phyloP scores from a whole-genome alignment of 1,284 basidiomycete species.

The Macrocystidia cucumis region DNA sequence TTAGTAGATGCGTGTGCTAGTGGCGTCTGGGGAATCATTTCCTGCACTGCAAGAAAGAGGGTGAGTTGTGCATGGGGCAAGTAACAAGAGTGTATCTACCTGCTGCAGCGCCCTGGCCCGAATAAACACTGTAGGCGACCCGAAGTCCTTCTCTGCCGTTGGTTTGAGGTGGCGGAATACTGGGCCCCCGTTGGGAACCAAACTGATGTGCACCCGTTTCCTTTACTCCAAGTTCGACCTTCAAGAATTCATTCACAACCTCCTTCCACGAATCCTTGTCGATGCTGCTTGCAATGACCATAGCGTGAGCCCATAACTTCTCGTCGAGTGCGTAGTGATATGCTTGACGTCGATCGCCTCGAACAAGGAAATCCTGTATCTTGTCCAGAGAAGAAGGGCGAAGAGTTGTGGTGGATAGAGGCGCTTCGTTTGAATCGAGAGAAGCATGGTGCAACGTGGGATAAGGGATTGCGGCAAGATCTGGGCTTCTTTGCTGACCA shows the following conservation, averaged over 20 bases:
- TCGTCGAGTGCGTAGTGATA: constrained; percentile 86
- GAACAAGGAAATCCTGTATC: constrained; percentile 72
- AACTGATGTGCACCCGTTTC: constrained; percentile 12
- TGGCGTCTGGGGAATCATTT: constrained; percentile 58
- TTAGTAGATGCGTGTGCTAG: constrained; percentile 29
- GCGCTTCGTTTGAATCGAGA: constrained; percentile 26
- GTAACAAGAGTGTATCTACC: constrained; percentile 35
- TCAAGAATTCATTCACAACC: constrained; percentile 81
- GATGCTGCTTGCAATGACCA: constrained; percentile 90
- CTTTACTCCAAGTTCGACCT: constrained; percentile 61
- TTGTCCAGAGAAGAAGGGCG: constrained; percentile 62
- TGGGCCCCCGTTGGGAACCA: constrained; percentile 10
- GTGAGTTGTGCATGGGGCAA: constrained; percentile 6
- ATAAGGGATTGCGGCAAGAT: constrained; percentile 1
- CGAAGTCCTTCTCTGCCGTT: constrained; percentile 68
- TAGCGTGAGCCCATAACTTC: constrained; percentile 92
- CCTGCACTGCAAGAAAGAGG: constrained; percentile 61
- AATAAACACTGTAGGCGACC: constrained; percentile 82
- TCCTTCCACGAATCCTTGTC: constrained; percentile 94
- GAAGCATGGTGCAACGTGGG: constrained; percentile 2
- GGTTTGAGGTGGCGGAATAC: constrained; percentile 13
- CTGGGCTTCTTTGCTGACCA: constrained; percentile 14
- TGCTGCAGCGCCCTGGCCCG: constrained; percentile 73
- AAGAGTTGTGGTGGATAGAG: constrained; percentile 43
- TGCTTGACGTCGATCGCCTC: constrained; percentile 83